phyloP scores from a whole-genome alignment of 768 basidiomycete species.

The Lentinula sp. region DNA sequence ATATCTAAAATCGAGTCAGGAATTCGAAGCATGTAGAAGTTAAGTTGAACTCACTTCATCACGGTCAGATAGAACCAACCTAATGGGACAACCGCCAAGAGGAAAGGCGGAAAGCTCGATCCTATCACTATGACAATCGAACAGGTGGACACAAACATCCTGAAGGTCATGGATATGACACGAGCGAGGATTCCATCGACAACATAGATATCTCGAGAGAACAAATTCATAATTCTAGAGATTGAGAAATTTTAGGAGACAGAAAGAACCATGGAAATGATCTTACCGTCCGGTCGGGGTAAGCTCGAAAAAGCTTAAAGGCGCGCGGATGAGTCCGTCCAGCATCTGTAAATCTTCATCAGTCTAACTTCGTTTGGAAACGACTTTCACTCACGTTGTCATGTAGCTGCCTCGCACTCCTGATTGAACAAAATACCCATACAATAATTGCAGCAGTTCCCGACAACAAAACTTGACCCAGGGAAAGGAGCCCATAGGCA shows the following conservation, averaged over 20 bases:
- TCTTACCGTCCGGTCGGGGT: constrained; percentile 79
- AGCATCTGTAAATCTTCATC: constrained; percentile 51
- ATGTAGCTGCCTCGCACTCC: constrained; percentile 71
- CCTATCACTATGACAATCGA: constrained; percentile 73
- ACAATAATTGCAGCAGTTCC: constrained; percentile 58
- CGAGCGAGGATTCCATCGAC: constrained; percentile 80
- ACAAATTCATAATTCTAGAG: constrained; percentile 77
- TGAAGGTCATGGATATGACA: constrained; percentile 65
- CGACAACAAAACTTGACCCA: constrained; percentile 48
- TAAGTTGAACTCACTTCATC: constrained; percentile 53
- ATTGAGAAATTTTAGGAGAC: background rate
- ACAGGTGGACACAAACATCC: constrained; percentile 53
- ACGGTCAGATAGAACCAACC: constrained; percentile 76
- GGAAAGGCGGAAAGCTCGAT: constrained; percentile 74
- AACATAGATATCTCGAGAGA: constrained; percentile 83
- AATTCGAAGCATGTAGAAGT: background rate
- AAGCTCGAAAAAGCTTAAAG: constrained; percentile 83
- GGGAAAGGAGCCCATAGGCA: constrained; percentile 62
- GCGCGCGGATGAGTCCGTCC: constrained; percentile 72
- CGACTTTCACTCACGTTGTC: constrained; percentile 48
- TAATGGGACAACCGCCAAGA: constrained; percentile 70
- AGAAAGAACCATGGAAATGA: background rate
- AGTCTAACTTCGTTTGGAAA: background rate
- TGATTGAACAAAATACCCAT: constrained; percentile 71
- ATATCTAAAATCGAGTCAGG: constrained; percentile 43